These are phyloP conservation scores for Silybum marianum DNA, from an alignment of 129 eudicot genomes.

Conservation along the genomic window DNA sequence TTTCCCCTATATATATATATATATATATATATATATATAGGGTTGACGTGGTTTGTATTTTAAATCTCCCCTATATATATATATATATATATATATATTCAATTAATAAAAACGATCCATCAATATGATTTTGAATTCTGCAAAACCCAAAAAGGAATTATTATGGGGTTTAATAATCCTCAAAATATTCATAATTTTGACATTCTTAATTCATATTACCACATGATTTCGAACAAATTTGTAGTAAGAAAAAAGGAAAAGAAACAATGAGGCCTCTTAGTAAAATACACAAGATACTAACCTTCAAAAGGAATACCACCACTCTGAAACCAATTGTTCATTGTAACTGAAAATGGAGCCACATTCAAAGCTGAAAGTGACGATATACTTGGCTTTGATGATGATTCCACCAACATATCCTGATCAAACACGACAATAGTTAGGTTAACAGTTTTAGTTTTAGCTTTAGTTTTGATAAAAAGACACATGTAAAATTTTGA, in stretches of 20 bases:
- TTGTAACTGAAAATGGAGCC: conserved; percentile 58
- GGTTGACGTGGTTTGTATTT: no score
- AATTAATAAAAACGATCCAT: not conserved
- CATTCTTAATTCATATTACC: not conserved
- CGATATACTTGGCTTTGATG: conserved; percentile 52
- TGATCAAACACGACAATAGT: conserved; percentile 38
- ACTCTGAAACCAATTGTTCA: conserved; percentile 49
- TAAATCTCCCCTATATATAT: not conserved
- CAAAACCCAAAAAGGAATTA: not conserved
- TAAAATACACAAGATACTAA: conserved; percentile 32
- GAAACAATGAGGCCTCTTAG: not conserved
- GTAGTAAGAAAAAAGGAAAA: not conserved
- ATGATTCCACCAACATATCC: conserved; percentile 65
- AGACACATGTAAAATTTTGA: no score
- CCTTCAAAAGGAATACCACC: conserved; percentile 55
- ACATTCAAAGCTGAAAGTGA: conserved; percentile 48
- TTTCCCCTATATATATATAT: not conserved
- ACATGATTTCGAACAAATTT: not conserved
- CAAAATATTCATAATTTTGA: not conserved
- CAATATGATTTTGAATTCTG: no score
- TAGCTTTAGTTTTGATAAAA: no score
- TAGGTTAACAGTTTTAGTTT: not conserved
- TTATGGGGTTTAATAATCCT: not conserved
- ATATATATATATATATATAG: not conserved
- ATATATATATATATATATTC: not conserved